Evolutionary conservation across 257 asterid genomes (phyloP).

Genomic region (Nicotiana obtusifolia): DNA sequence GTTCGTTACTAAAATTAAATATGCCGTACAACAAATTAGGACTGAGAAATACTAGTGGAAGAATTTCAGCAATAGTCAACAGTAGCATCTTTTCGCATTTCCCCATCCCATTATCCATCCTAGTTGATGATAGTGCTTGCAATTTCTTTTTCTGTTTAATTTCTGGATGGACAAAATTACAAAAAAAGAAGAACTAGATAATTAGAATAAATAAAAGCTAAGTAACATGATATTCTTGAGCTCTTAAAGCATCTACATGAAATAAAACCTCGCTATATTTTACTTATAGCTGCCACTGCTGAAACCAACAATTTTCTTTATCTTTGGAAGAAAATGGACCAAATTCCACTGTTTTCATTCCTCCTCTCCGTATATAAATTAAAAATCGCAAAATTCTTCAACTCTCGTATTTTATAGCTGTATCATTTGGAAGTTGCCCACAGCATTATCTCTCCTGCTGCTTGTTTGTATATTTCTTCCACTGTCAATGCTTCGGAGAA

Average conservation of each 20-base stretch:
- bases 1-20: background rate
- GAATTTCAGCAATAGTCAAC: background rate
- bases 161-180: background rate
- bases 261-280: no score
- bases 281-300: background rate
- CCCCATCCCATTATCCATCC: background rate
- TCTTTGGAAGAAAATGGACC: background rate
- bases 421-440: slow-evolving; percentile 34
- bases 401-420: background rate
- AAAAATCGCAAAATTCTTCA: background rate
- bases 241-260: background rate
- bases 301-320: background rate
- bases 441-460: slow-evolving; percentile 52
- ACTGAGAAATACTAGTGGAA: background rate
- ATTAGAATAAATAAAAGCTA: no score
- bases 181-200: no score
- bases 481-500: slow-evolving; percentile 30
- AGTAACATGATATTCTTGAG: no score
- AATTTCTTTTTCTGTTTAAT: background rate
- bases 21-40: background rate
- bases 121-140: background rate
- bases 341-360: background rate
- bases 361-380: background rate
- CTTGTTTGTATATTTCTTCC: slow-evolving; percentile 64
- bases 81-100: background rate